phyloP scores from a whole-genome alignment of 129 eudicot genomes.

The Heracleum sosnowskyi region DNA sequence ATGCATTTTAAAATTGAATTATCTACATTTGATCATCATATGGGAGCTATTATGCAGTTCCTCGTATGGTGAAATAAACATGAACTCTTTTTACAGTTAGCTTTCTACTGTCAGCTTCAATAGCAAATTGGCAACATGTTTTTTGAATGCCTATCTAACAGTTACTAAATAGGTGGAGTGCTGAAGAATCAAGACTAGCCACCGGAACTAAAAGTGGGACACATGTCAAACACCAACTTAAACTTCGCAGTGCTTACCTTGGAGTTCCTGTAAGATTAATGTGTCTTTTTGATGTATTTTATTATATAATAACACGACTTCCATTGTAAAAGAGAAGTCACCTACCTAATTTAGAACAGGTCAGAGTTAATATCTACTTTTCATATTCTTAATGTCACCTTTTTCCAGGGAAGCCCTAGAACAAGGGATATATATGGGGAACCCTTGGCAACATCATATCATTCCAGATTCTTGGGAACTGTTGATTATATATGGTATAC shows the following conservation, averaged over 20 bases:
- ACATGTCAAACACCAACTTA: slow-evolving; percentile 43
- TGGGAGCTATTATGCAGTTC: neutral
- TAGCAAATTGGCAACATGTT: neutral
- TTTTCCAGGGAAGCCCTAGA: slow-evolving; percentile 49
- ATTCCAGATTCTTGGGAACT: slow-evolving; percentile 72
- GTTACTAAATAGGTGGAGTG: slow-evolving; percentile 44
- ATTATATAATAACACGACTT: neutral
- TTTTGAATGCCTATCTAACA: slow-evolving; percentile 14
- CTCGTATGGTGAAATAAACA: neutral
- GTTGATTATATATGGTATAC: slow-evolving; percentile 88
- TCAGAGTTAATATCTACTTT: slow-evolving; percentile 2
- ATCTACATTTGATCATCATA: neutral
- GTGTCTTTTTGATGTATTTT: neutral
- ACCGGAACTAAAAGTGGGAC: slow-evolving; percentile 43
- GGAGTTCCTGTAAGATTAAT: slow-evolving; percentile 60
- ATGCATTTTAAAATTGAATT: neutral
- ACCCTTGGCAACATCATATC: slow-evolving; percentile 75
- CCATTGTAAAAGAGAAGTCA: neutral
- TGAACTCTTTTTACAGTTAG: neutral
- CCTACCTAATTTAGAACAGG: neutral
- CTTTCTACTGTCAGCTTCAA: neutral
- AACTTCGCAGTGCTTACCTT: slow-evolving; percentile 57
- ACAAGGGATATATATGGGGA: slow-evolving; percentile 68
- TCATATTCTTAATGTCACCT: slow-evolving; percentile 12
- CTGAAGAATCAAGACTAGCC: slow-evolving; percentile 61